A percentile compares a stretch with the other conserved stretches of the same genome.
These are phyloP conservation scores for Incumbomyces lentus DNA, from an alignment of 2,329 filamentous ascomycete species.

Conservation along the genomic window DNA sequence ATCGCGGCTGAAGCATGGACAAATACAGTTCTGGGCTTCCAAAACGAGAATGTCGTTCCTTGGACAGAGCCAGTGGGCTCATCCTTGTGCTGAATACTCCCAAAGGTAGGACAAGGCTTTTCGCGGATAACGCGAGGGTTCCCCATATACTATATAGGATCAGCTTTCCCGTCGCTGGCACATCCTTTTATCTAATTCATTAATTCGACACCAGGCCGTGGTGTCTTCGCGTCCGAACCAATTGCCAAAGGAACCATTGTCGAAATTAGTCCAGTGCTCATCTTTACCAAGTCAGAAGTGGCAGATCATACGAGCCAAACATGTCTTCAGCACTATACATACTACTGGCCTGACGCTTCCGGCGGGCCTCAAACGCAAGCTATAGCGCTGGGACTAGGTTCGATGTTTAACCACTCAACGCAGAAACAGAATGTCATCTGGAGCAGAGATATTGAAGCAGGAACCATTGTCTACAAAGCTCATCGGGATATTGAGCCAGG, in stretches of 20 bases:
- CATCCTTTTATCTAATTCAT: too few species aligned
- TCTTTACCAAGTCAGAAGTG: slow-evolving; percentile 37
- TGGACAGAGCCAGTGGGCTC: slow-evolving; percentile 15
- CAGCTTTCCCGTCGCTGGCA: too few species aligned
- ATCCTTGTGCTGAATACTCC: slow-evolving; percentile 19
- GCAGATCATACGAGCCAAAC: slow-evolving; percentile 36
- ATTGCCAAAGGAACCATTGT: slow-evolving; percentile 20
- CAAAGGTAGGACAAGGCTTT: slow-evolving; percentile 15
- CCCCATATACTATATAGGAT: too few species aligned
- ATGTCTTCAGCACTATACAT: slow-evolving; percentile 43
- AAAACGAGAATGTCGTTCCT: slow-evolving; percentile 1
- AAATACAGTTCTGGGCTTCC: neutral
- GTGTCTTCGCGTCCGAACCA: slow-evolving; percentile 20
- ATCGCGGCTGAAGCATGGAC: neutral
- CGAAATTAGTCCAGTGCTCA: slow-evolving; percentile 25
- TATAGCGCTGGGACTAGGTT: slow-evolving; percentile 42
- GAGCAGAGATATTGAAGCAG: slow-evolving; percentile 34
- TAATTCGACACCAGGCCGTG: slow-evolving; percentile 17
- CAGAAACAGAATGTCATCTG: slow-evolving; percentile 42
- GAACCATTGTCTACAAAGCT: slow-evolving; percentile 38
- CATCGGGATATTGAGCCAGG: slow-evolving; percentile 36
- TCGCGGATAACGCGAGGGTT: too few species aligned
- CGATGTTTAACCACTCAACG: slow-evolving; percentile 46
- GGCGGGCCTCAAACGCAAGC: slow-evolving; percentile 35
- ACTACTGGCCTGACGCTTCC: slow-evolving; percentile 27